Evolutionary conservation across 73 alveolate species (phyloP), one percentile per base, ranked within the genome.

Genomic region (Diophrys appendiculata): DNA sequence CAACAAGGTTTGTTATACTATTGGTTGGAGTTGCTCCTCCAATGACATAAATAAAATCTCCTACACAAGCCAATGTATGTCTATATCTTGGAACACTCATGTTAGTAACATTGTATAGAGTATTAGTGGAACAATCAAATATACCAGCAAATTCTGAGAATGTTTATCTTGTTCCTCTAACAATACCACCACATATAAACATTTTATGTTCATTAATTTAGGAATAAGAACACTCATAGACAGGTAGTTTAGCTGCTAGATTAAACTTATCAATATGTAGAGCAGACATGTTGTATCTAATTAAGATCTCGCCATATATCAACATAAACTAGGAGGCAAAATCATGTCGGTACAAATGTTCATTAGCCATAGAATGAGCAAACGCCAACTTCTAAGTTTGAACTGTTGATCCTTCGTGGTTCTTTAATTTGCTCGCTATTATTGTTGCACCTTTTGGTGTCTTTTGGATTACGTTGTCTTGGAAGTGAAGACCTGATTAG

Each of bases 191-290:
- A 25, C 54, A 67, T 29, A 67, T 25, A 67, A 67, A 67, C 52
- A 67, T 25, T 29, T 67, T 67, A 25, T 67, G 55, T 25, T n/a
- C 27, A 67, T 67, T 67, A 14, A 67, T 67, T 24, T 67, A 54
- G 0, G 32, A 43, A 24, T 25, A 24, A 23, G 55, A 28, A 3
- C 55, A 13, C 26, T 67, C 75, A 24, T 67, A 54, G 30, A 54
- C 75, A 2, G 75, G 30, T 23, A 67, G 30, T 3, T 32, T 67
- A 2, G 26, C 75, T 14, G 30, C 18, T 0, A 67, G 28, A 67
- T 67, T 67, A n/a, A 67, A 67, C 30, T 67, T 67, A 3, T 67
- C 75, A 67, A 67, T 54, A 8, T 54, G 75, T 28, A 67, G 26
- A 8, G 26, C 55, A 25, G 75, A 28, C 75, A 67, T 67, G 18